Percentiles rank a stretch among this genome's conserved stretches.
These are phyloP conservation scores for Jacaranda copaia DNA, from an alignment of 257 asterid genomes.

Conservation along the genomic window DNA sequence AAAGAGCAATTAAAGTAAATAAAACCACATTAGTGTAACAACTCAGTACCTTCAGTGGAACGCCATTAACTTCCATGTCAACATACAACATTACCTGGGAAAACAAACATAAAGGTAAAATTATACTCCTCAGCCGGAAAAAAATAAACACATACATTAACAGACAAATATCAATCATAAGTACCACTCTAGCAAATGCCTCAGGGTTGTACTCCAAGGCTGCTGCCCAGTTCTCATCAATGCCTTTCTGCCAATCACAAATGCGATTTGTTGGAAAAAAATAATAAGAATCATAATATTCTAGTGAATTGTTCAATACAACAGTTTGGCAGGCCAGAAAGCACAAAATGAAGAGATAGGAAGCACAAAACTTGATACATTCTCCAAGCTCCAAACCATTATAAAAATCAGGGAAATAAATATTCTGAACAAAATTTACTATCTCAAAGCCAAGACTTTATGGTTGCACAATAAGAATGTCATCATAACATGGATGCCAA, in stretches of 20 bases:
- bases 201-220: conserved; percentile 98
- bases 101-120: conserved; percentile 15
- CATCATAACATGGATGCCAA: conserved; percentile 12
- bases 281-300: background rate
- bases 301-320: background rate
- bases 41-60: conserved; percentile 81
- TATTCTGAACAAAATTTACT: conserved; percentile 10
- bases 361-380: conserved; percentile 2
- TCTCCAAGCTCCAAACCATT: conserved; percentile 3
- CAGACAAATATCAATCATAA: conserved; percentile 24
- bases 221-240: conserved; percentile 98
- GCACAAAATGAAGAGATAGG: background rate
- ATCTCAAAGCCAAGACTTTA: conserved; percentile 17
- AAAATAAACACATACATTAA: conserved; percentile 7
- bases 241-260: conserved; percentile 78
- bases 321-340: background rate
- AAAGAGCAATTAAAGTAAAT: conserved; percentile 22
- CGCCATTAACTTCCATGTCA: conserved; percentile 99
- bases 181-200: conserved; percentile 97
- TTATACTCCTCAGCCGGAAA: background rate
- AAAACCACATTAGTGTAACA: conserved; percentile 30
- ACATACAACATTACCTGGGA: conserved; percentile 95
- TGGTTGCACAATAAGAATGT: background rate
- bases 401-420: conserved; percentile 19
- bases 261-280: background rate